phyloP scores from a whole-genome alignment of 2,329 filamentous ascomycete species.

The Alternaria arbusti region DNA sequence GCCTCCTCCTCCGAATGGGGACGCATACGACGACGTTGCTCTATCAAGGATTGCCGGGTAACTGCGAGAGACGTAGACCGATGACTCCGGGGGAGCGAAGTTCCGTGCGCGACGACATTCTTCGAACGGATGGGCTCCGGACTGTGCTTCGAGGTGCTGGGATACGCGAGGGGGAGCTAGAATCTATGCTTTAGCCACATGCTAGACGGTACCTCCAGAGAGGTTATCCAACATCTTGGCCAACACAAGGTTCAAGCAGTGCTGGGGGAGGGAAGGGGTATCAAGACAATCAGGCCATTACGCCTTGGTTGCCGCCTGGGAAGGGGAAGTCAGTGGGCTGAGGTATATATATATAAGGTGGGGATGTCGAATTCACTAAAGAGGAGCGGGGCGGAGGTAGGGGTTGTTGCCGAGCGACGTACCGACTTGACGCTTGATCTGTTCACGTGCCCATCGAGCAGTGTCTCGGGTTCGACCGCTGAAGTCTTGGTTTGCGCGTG shows the following conservation, averaged over 20 bases:
- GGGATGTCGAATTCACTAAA: not conserved
- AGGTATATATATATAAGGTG: slow-evolving; percentile 21
- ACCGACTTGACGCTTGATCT: slow-evolving; percentile 87
- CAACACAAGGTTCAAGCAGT: slow-evolving; percentile 19
- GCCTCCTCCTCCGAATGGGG: not conserved
- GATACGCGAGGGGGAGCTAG: not conserved
- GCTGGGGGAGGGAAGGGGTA: slow-evolving; percentile 12
- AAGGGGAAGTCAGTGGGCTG: slow-evolving; percentile 27
- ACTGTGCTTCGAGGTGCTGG: not conserved
- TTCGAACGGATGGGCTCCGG: not conserved
- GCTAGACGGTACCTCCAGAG: slow-evolving; percentile 11
- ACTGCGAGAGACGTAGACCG: not conserved
- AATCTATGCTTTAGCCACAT: slow-evolving; percentile 23
- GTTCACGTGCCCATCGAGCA: slow-evolving; percentile 94
- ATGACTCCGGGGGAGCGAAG: not conserved
- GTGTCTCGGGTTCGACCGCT: slow-evolving; percentile 86
- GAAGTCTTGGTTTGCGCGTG: slow-evolving; percentile 87
- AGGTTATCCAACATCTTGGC: slow-evolving; percentile 22
- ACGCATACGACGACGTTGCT: not conserved
- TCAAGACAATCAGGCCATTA: slow-evolving; percentile 43
- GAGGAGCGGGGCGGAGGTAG: slow-evolving; percentile 11
- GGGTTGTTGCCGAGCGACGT: slow-evolving; percentile 26
- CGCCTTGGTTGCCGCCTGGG: slow-evolving; percentile 43
- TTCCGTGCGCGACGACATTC: not conserved
- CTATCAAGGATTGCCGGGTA: not conserved